A percentile compares a stretch with the other conserved stretches of the same genome.
These are phyloP conservation scores for Kwoniella dejecticola DNA, from an alignment of 768 basidiomycete genomes.

Conservation along the genomic window DNA sequence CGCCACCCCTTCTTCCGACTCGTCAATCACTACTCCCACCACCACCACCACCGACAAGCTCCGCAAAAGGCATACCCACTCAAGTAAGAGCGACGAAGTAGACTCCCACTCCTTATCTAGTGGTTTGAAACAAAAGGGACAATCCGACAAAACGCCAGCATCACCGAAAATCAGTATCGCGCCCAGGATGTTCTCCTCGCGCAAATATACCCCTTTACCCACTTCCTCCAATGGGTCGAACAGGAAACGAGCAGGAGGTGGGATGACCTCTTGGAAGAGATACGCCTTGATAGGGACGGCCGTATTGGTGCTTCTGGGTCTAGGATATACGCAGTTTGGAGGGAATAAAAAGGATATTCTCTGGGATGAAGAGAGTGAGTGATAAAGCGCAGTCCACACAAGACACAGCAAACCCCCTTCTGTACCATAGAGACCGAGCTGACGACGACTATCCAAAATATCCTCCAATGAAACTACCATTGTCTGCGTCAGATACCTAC, in stretches of 20 bases:
- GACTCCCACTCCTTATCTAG: too few species aligned
- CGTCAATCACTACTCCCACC: neutral
- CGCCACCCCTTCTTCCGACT: conserved; percentile 11
- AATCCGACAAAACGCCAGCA: conserved; percentile 14
- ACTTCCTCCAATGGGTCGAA: conserved; percentile 22
- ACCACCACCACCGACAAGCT: neutral
- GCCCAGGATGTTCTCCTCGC: conserved; percentile 46
- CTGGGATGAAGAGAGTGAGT: conserved; percentile 45
- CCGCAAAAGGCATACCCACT: too few species aligned
- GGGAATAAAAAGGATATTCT: conserved; percentile 11
- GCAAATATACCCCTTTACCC: conserved; percentile 52
- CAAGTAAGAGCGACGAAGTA: too few species aligned
- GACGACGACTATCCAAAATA: too few species aligned
- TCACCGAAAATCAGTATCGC: conserved; percentile 15
- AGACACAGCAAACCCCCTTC: too few species aligned
- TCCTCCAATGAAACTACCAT: too few species aligned
- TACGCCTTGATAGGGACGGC: conserved; percentile 43
- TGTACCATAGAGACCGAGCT: too few species aligned
- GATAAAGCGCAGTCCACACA: neutral
- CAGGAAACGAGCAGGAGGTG: conserved; percentile 42
- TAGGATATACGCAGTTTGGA: conserved; percentile 29
- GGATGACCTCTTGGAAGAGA: conserved; percentile 47
- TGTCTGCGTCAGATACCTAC: conserved; percentile 39
- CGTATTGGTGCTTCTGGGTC: conserved; percentile 29
- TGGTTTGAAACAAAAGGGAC: neutral